Percentiles rank a stretch among this genome's conserved stretches.
Evolutionary conservation across 2,329 filamentous ascomycete species (phyloP).

Genomic region (Zymoseptoria tritici): DNA sequence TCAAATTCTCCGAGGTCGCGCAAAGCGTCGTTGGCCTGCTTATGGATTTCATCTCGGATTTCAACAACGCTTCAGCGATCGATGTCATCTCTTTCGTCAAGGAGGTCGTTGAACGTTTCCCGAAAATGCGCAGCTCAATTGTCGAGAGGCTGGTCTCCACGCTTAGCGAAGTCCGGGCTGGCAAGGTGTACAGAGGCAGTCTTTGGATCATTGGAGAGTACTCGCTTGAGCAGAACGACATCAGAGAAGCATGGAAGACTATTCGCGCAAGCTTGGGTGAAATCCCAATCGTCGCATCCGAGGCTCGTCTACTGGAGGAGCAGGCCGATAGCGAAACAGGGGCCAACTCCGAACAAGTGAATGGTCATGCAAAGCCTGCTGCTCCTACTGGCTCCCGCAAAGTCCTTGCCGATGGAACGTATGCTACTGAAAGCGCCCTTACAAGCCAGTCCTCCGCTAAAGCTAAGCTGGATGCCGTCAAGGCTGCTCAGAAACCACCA

Average conservation of each 20-base stretch:
- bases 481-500: conserved; percentile 92
- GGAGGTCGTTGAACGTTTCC: conserved; percentile 97
- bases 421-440: conserved; percentile 91
- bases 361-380: conserved; percentile 68
- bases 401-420: conserved; percentile 91
- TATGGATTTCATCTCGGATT: conserved; percentile 98
- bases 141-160: conserved; percentile 84
- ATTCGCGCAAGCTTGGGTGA: conserved; percentile 91
- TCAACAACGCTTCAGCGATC: conserved; percentile 92
- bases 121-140: conserved; percentile 77
- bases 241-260: conserved; percentile 91
- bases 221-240: conserved; percentile 86
- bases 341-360: conserved; percentile 59
- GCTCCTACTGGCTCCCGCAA: conserved; percentile 79
- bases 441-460: conserved; percentile 87
- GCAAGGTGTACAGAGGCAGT: conserved; percentile 93
- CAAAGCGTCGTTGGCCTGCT: conserved; percentile 92
- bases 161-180: conserved; percentile 84
- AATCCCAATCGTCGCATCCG: conserved; percentile 91
- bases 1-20: conserved; percentile 97
- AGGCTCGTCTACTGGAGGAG: conserved; percentile 84
- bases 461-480: conserved; percentile 90
- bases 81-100: conserved; percentile 99
- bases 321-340: conserved; percentile 57
- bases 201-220: conserved; percentile 98